Base-by-base conservation (phyloP, 257 asterid genomes). In the Lycium barbarum region DNA sequence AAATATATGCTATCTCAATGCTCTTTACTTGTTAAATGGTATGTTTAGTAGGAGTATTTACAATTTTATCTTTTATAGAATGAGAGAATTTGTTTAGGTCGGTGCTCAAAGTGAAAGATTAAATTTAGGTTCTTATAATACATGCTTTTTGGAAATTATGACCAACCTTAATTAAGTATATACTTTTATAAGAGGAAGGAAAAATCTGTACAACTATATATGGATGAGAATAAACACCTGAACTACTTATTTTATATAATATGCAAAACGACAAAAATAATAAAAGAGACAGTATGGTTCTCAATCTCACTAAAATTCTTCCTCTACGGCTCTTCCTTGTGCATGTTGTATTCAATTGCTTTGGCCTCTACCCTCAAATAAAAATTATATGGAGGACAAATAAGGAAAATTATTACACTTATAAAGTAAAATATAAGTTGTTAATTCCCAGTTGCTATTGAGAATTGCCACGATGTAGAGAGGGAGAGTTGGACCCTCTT, bases 401-500 rank as follows among this genome's bases (percentile, higher is more conserved):
- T 65, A 65, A 65, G 71, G 71, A 65, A 26, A 65, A 22, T 10
- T 9, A 20, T 62, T n/a, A 59, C 57, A 47, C 8, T 47, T 47
- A 47, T 5, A 6, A 26, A 26, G 33, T 26, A 26, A 38, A 74
- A 74, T 74, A 76, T 15, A 68, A 76, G 62, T 49, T 76, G 63
- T 76, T 26, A 22, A 54, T 51, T 51, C 22, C 20, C 26, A 4
- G 0, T 51, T 53, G 82, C 82, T 65, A 54, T 0, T 17, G 20
- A 9, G 3, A 58, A 58, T 58, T 58, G 65, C 9, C 9, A 6
- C 54, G 63, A 53, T 26, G 40, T 38, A 40, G n/a, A 57, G 49
- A 6, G 38, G 58, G 79, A 63, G 62, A 17, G 57, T 85, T 84
- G 70, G 26, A 9, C 83, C 80, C 26, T 43, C 71, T 14, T 17